Evolutionary conservation across 2,329 filamentous ascomycete species (phyloP).

Genomic region (Epichloe typhina): DNA sequence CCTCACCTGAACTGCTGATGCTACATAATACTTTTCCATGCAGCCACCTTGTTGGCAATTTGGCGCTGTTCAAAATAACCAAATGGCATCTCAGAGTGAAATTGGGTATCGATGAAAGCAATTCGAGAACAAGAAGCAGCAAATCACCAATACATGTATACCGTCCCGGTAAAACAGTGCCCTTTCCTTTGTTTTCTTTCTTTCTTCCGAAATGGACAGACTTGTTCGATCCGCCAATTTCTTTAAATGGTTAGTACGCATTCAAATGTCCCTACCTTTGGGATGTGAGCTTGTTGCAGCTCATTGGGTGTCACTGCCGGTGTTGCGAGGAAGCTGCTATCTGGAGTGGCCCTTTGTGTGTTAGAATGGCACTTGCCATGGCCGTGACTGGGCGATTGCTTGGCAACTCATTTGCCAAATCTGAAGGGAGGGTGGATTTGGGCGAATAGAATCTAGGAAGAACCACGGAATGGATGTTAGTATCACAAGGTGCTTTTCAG

Average conservation of each 20-base stretch:
- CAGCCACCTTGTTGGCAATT: background rate
- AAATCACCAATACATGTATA: background rate
- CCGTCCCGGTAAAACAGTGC: background rate
- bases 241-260: background rate
- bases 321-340: background rate
- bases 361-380: background rate
- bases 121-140: background rate
- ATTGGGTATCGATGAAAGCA: background rate
- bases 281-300: background rate
- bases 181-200: background rate
- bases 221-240: background rate
- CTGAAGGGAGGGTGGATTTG: background rate
- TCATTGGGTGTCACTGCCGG: no score
- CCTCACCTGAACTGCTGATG: background rate
- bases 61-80: background rate
- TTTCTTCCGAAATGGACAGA: background rate
- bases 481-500: constrained; percentile 2
- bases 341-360: background rate
- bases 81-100: background rate
- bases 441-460: background rate
- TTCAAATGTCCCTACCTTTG: constrained; percentile 1
- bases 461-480: constrained; percentile 2
- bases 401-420: background rate
- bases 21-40: background rate
- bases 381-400: background rate